Evolutionary conservation across 371 early-diverging fungal genomes (phyloP), one percentile per base, ranked within the genome.

Genomic region (Catenaria anguillulae): DNA sequence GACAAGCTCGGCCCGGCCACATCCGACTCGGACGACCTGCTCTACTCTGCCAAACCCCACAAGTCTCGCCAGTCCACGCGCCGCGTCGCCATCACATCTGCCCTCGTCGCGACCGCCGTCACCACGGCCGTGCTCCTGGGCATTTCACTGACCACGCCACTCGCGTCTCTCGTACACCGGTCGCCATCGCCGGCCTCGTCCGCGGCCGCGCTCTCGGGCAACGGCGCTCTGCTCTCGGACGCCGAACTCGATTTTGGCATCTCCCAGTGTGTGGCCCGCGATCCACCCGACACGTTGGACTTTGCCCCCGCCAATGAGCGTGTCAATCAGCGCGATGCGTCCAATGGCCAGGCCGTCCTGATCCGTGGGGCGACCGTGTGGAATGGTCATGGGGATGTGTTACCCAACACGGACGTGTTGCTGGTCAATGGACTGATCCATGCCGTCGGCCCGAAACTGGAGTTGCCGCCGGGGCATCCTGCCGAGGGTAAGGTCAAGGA

Each of bases 391-490:
- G 77, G 79, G 5, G 64, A 70, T 24, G 61, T 74, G 12, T 66
- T 74, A 61, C 50, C 72, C 42, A 67, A 73, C 48, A 68, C 70
- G 26, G 83, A 85, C 66, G 35, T 87, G 35, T 66, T 82, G 42
- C 35, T 83, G 19, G 71, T 77, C 60, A 61, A 76, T 36, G 85
- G 84, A 23, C 50, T 84, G 61, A 84, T 85, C 71, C 64, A 69
- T 13, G 33, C 66, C 31, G 65, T 83, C 31, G 75, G 71, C 13
- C 64, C 67, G 10, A 60, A 67, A 43, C 69, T 77, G 50, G 45
- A 43, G 10, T 12, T 43, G 45, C 45, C 45, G 19, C 40, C 40
- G 10, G 40, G 17, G 10, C 48, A 48, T 24, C n/a, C 3, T 2
- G n/a, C 48, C 19, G 59, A 43, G 17, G 62, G 60, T 42, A 48